A percentile compares a stretch with the other conserved stretches of the same genome.
Conservation (phyloP, 2,329 filamentous ascomycete species). For the Coniochaeta sp. region DNA sequence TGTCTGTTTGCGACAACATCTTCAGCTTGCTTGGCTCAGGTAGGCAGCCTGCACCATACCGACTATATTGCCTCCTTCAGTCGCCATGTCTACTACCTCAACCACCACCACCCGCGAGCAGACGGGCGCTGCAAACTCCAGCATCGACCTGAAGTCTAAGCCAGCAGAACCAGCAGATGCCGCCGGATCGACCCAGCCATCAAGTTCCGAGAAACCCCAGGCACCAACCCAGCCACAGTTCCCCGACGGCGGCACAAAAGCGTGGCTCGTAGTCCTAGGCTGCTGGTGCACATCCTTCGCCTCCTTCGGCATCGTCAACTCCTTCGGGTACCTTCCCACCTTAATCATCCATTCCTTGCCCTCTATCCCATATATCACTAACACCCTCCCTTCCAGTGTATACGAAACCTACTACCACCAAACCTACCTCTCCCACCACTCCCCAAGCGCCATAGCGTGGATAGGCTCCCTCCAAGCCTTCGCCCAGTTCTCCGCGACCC, state of each 20-base stretch:
- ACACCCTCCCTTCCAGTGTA: not conserved
- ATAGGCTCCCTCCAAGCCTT: slow-evolving; percentile 33
- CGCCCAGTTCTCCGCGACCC: slow-evolving; percentile 19
- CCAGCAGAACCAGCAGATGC: not conserved
- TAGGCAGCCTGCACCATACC: no score
- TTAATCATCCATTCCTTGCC: no score
- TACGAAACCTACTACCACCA: slow-evolving; percentile 23
- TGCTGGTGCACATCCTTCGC: slow-evolving; percentile 2
- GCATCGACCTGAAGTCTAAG: not conserved
- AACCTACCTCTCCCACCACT: slow-evolving; percentile 15
- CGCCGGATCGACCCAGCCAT: not conserved
- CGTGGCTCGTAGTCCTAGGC: slow-evolving; percentile 2
- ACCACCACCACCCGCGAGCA: not conserved
- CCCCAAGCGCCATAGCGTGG: slow-evolving; percentile 35
- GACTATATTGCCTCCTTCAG: not conserved
- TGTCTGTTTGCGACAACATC: not conserved
- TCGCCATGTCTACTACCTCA: not conserved
- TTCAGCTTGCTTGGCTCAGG: not conserved
- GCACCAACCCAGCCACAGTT: not conserved
- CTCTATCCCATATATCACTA: not conserved
- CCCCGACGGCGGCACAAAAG: not conserved
- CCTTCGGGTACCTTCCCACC: slow-evolving; percentile 6
- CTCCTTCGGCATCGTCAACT: slow-evolving; percentile 4
- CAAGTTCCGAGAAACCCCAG: not conserved
- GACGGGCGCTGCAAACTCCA: not conserved